Evolutionary conservation across 768 basidiomycete genomes (phyloP).

Genomic region (Serendipita indica): DNA sequence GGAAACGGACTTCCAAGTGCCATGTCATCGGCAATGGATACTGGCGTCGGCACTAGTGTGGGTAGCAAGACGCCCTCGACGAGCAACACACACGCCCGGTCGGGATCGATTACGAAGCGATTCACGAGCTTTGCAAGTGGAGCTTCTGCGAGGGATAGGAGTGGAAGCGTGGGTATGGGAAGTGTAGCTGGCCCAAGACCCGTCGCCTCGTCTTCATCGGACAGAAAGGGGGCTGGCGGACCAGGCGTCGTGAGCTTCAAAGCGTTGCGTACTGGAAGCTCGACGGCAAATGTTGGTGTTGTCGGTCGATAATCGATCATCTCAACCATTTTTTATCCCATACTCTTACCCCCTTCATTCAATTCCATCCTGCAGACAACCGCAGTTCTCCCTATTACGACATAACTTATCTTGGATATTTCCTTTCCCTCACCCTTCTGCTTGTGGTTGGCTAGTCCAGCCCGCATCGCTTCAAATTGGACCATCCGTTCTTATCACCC

Average conservation of each 20-base stretch:
- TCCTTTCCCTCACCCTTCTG: too few relatives aligned
- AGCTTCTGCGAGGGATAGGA: not conserved
- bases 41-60: not conserved
- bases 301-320: not conserved
- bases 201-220: not conserved
- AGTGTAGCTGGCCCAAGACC: not conserved
- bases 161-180: not conserved
- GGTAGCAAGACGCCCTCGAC: not conserved
- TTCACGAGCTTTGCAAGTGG: not conserved
- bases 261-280: conserved; percentile 2
- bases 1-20: not conserved
- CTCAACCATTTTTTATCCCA: not conserved
- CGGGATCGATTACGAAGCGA: not conserved
- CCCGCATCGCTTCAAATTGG: too few relatives aligned
- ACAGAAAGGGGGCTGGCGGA: not conserved
- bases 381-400: too few relatives aligned
- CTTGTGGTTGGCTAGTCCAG: too few relatives aligned
- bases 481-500: too few relatives aligned
- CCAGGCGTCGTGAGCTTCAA: not conserved
- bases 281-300: not conserved
- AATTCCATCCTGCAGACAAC: too few relatives aligned
- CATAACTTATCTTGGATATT: too few relatives aligned
- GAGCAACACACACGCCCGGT: not conserved
- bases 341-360: not conserved
- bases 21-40: not conserved